Base-by-base conservation (phyloP, 805 yeast species). In the Cyberlindnera americana region DNA sequence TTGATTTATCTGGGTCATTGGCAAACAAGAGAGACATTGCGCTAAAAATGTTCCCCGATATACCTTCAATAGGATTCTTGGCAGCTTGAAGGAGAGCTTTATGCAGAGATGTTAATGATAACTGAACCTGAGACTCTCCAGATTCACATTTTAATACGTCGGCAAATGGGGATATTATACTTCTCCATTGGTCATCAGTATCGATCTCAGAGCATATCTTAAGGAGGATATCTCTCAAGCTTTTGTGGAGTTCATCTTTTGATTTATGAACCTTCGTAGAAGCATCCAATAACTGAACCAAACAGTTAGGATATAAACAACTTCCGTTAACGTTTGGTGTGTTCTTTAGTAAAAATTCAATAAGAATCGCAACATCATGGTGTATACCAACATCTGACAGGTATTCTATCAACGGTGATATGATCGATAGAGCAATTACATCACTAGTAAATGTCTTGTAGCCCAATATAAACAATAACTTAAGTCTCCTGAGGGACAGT, bases 401-500 rank as follows among this genome's bases (percentile, higher is more conserved):
- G 21, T 59, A 15, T 49, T 42, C 16, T 1, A 26, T 25, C 5
- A 55, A 16, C 3, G 22, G 11, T 2, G 26, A 22, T 6, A 48
- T 41, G 3, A 65, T 19, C 3, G 62, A 49, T 1, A 38, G 33
- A 1, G 49, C 35, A 8, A 70, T 30, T 5, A 47, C 45, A 10
- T 41, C 37, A 27, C 49, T 31, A 2, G 23, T 25, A n/a, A 57
- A 51, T 1, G 27, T 40, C 2, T 35, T 27, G 3, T 44, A 42
- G 8, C 65, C 63, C 15, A 64, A 34, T 7, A 59, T 32, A 7
- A 67, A 47, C 6, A 73, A 39, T 2, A 67, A 43, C 41, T 71
- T 71, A 16, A 75, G 37, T 38, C 56, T 62, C 40, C 76, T 57
- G 6, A 74, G 27, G 19, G 45, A 37, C 5, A 54, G 12, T 1